Conservation (phyloP, 31 red algal genomes). For the Pterothamnion heteromorphum region DNA sequence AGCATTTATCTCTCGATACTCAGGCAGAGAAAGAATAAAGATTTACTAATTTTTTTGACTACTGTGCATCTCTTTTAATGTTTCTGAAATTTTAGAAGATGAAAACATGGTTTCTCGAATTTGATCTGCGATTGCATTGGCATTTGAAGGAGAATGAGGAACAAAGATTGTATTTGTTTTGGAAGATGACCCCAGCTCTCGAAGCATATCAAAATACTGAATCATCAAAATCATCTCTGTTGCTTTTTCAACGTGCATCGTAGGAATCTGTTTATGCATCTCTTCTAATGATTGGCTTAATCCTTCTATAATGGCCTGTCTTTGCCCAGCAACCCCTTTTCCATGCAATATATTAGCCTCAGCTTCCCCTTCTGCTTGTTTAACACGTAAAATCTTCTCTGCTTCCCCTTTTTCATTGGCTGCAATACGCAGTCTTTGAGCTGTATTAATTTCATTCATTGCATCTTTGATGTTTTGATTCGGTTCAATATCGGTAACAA, state of each 20-base stretch:
- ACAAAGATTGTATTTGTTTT: not conserved
- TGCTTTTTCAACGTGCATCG: too few species aligned
- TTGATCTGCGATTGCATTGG: too few species aligned
- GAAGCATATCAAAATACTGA: not conserved
- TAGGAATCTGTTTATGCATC: not conserved
- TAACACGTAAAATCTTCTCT: not conserved
- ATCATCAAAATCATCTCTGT: not conserved
- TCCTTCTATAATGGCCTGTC: not conserved
- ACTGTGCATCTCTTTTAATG: too few species aligned
- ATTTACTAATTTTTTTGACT: too few species aligned
- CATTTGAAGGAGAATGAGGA: too few species aligned
- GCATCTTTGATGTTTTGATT: not conserved
- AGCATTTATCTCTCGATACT: too few species aligned
- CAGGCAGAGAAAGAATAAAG: too few species aligned
- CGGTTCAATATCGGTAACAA: not conserved
- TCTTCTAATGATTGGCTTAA: not conserved
- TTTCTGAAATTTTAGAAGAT: too few species aligned
- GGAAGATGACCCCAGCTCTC: not conserved
- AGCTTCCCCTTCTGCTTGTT: not conserved
- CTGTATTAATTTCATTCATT: not conserved
- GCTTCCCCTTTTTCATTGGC: not conserved
- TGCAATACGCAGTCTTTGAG: not conserved
- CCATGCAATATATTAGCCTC: not conserved
- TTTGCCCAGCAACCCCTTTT: not conserved
- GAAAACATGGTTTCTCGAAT: too few species aligned